Conservation (phyloP, 2,329 filamentous ascomycete genomes). For the Curvularia eragrostidis region DNA sequence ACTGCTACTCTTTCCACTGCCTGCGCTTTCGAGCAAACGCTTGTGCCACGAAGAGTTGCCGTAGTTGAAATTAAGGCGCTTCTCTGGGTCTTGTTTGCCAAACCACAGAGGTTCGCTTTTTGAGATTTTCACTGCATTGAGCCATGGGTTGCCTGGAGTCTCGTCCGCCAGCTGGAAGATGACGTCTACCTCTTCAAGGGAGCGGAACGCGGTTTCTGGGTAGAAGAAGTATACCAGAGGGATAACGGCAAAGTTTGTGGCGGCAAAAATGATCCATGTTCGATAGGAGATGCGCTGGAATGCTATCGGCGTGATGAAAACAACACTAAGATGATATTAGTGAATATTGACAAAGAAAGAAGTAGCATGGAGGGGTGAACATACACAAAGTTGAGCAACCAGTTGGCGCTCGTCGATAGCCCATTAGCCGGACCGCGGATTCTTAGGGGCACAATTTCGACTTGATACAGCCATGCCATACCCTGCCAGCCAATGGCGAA, state of each 20-base stretch:
- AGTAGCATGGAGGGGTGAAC: constrained; percentile 49
- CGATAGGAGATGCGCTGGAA: constrained; percentile 61
- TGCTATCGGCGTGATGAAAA: constrained; percentile 69
- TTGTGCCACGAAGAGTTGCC: constrained; percentile 41
- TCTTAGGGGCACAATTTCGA: constrained; percentile 86
- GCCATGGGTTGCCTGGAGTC: constrained; percentile 54
- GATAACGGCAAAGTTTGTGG: constrained; percentile 59
- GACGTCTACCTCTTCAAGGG: constrained; percentile 71
- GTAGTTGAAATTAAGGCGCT: constrained; percentile 57
- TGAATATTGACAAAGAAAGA: background rate
- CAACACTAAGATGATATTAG: constrained; percentile 61
- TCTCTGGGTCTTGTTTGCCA: constrained; percentile 60
- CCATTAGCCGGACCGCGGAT: constrained; percentile 87
- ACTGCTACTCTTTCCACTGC: constrained; percentile 22
- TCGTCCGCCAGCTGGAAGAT: constrained; percentile 64
- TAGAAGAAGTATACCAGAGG: constrained; percentile 66
- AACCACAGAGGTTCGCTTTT: constrained; percentile 62
- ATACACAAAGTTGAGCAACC: constrained; percentile 65
- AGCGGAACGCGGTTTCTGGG: constrained; percentile 63
- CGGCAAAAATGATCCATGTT: constrained; percentile 66
- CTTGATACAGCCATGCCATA: constrained; percentile 67
- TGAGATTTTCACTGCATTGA: constrained; percentile 58
- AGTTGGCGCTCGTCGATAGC: constrained; percentile 87
- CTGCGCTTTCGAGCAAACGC: constrained; percentile 22
- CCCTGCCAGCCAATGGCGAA: constrained; percentile 84